Evolutionary conservation across 2,329 filamentous ascomycete genomes (phyloP).

Genomic region (Fusarium sp.): DNA sequence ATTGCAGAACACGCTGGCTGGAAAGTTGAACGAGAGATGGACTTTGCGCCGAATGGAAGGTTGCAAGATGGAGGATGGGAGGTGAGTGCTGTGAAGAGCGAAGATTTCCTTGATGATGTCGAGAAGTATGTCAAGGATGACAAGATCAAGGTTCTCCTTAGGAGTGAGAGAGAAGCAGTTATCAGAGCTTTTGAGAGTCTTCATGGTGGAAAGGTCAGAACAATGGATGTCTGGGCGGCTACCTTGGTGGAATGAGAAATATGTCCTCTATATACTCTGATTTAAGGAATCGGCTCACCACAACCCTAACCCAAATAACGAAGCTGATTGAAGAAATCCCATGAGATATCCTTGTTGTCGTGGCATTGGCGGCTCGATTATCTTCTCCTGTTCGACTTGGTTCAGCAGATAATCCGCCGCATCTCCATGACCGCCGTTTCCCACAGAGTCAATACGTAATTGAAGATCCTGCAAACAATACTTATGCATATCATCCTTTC

Average conservation of each 20-base stretch:
- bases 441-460: too few relatives aligned
- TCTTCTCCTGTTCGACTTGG: too few relatives aligned
- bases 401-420: too few relatives aligned
- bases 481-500: too few relatives aligned
- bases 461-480: too few relatives aligned
- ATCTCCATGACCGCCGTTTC: too few relatives aligned
- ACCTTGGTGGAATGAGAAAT: neutral
- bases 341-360: too few relatives aligned
- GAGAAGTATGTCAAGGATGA: neutral
- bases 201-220: neutral
- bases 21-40: neutral
- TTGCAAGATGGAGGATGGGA: constrained; percentile 12
- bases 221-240: constrained; percentile 21
- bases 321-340: too few relatives aligned
- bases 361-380: too few relatives aligned
- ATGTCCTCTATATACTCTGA: too few relatives aligned
- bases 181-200: neutral
- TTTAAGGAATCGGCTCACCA: too few relatives aligned
- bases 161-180: neutral
- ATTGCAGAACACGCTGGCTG: neutral
- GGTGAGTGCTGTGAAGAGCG: neutral
- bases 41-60: neutral
- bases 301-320: too few relatives aligned
- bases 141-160: neutral
- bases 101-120: neutral